Conservation (phyloP, 2,329 filamentous ascomycete genomes). For the Xylariaceae sp. region DNA sequence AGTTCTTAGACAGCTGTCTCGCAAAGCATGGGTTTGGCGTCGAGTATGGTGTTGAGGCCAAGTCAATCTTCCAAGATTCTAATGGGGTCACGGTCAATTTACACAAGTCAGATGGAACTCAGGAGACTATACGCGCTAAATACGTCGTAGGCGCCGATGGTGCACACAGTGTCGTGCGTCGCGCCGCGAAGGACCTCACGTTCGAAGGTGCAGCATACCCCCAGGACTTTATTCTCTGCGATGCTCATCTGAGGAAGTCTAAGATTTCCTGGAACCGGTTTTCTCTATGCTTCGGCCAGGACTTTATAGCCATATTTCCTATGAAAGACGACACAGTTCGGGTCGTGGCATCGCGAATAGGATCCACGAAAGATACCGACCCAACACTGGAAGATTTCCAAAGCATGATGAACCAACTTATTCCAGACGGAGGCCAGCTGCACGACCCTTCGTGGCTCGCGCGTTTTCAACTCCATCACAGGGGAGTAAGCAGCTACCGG, state of each 20-base stretch:
- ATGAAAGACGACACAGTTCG: constrained; percentile 32
- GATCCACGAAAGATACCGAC: constrained; percentile 16
- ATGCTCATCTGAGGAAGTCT: constrained; percentile 38
- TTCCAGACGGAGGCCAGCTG: constrained; percentile 30
- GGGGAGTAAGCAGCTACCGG: constrained; percentile 41
- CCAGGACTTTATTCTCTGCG: constrained; percentile 49
- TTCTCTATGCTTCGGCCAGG: constrained; percentile 36
- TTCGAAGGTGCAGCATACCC: constrained; percentile 48
- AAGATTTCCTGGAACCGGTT: constrained; percentile 25
- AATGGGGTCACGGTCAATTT: constrained; percentile 28
- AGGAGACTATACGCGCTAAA: constrained; percentile 27
- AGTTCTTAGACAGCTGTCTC: constrained; percentile 22
- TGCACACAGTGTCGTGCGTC: constrained; percentile 45
- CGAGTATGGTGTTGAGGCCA: constrained; percentile 26
- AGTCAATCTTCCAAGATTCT: constrained; percentile 15
- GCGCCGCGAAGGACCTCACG: constrained; percentile 37
- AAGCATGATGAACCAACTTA: constrained; percentile 32
- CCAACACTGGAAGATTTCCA: constrained; percentile 37
- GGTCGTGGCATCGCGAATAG: constrained; percentile 29
- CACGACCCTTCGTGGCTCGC: constrained; percentile 44
- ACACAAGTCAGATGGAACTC: constrained; percentile 9
- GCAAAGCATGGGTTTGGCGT: constrained; percentile 17
- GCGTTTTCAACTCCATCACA: constrained; percentile 48
- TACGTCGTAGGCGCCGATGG: constrained; percentile 51
- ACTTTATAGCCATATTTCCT: constrained; percentile 41